phyloP scores from a whole-genome alignment of 805 yeast species.

The Ogataea neopini region DNA sequence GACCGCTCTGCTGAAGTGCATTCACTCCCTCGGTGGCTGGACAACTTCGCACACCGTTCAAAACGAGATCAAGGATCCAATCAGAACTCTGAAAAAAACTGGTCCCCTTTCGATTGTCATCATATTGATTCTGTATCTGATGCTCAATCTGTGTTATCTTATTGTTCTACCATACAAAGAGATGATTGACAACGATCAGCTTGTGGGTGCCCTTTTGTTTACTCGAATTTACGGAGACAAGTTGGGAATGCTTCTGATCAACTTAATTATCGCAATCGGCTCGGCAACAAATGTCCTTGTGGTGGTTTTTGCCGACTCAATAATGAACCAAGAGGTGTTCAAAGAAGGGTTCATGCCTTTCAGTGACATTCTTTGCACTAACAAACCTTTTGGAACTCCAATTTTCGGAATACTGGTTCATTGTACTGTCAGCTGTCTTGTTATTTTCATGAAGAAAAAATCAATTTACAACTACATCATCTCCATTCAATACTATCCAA shows the following conservation, averaged over 20 bases:
- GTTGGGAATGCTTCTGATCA: slow-evolving; percentile 43
- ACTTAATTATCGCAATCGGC: slow-evolving; percentile 46
- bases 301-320: slow-evolving; percentile 47
- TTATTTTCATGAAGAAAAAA: slow-evolving; percentile 23
- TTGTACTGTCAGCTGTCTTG: slow-evolving; percentile 23
- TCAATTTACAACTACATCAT: slow-evolving; percentile 42
- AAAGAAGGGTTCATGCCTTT: slow-evolving; percentile 50
- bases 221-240: slow-evolving; percentile 44
- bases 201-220: slow-evolving; percentile 48
- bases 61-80: slow-evolving; percentile 49
- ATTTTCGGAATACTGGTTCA: slow-evolving; percentile 32
- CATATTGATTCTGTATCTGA: slow-evolving; percentile 40
- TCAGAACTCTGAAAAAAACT: slow-evolving; percentile 44
- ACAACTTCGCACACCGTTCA: slow-evolving; percentile 49
- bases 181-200: slow-evolving; percentile 40
- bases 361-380: slow-evolving; percentile 44
- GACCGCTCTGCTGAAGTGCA: slow-evolving; percentile 46
- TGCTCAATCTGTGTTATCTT: slow-evolving; percentile 46
- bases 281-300: slow-evolving; percentile 53
- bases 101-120: slow-evolving; percentile 45
- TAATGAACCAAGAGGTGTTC: slow-evolving; percentile 49
- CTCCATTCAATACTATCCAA: slow-evolving; percentile 48
- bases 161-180: slow-evolving; percentile 45
- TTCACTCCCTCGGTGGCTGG: slow-evolving; percentile 52
- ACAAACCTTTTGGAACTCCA: slow-evolving; percentile 49